These are phyloP conservation scores for Lentinula novae-zelandiae DNA, from an alignment of 1,284 basidiomycete genomes.

Conservation along the genomic window DNA sequence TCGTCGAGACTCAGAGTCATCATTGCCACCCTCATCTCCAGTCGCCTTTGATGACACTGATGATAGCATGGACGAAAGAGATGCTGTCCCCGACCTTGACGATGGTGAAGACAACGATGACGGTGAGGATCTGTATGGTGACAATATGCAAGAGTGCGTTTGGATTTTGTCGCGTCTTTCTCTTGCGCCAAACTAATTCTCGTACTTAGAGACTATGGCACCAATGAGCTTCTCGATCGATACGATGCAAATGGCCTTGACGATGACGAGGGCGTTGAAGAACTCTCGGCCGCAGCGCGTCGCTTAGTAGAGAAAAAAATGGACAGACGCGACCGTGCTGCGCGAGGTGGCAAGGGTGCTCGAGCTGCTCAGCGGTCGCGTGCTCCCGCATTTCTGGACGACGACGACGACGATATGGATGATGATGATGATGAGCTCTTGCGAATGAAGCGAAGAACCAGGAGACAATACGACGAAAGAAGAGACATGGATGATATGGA, in stretches of 20 bases:
- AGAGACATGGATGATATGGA: conserved; percentile 83
- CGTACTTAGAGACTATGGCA: conserved; percentile 76
- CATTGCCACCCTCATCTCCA: conserved; percentile 82
- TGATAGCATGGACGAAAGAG: conserved; percentile 74
- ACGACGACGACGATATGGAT: conserved; percentile 52
- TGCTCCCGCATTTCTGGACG: conserved; percentile 83
- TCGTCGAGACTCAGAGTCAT: conserved; percentile 61
- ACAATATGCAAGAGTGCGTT: conserved; percentile 69
- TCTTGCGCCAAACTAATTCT: conserved; percentile 9
- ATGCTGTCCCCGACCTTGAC: conserved; percentile 41
- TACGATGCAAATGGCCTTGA: conserved; percentile 90
- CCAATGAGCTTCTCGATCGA: conserved; percentile 78
- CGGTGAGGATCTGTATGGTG: conserved; percentile 92
- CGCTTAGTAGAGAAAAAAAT: conserved; percentile 87
- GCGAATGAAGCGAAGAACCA: conserved; percentile 74
- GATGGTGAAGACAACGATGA: conserved; percentile 82
- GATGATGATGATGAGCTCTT: conserved; percentile 44
- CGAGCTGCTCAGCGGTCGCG: conserved; percentile 75
- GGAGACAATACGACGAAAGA: conserved; percentile 87
- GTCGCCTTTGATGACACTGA: conserved; percentile 86
- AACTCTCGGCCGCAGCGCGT: conserved; percentile 71
- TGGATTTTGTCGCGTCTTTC: conserved; percentile 8
- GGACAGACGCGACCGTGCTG: conserved; percentile 82
- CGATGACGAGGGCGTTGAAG: conserved; percentile 77
- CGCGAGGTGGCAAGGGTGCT: conserved; percentile 60